Percentiles rank a stretch among this genome's conserved stretches.
These are phyloP conservation scores for Zygnema cylindricum DNA, from an alignment of 139 green algal genomes.

Conservation along the genomic window DNA sequence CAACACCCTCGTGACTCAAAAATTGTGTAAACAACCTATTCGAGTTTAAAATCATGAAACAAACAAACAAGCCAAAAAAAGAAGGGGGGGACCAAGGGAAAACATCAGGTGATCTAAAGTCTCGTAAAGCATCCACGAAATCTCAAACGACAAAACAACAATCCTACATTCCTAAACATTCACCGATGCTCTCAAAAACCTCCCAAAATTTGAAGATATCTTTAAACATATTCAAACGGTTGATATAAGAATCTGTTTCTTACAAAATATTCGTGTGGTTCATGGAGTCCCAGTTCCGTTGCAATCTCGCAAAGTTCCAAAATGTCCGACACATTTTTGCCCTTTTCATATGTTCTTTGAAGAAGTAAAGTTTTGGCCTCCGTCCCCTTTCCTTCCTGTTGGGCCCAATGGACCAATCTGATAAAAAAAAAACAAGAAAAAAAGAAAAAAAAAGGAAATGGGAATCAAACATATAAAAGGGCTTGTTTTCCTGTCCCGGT, in stretches of 20 bases:
- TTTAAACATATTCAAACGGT: neutral
- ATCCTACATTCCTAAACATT: too few species aligned
- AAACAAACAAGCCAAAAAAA: too few species aligned
- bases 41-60: too few species aligned
- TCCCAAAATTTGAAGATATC: neutral
- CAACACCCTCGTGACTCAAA: too few species aligned
- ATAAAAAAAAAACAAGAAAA: neutral
- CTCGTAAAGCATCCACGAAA: too few species aligned
- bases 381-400: conserved; percentile 18
- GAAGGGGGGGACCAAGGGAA: neutral
- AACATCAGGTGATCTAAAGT: neutral
- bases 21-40: too few species aligned
- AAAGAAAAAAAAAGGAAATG: neutral
- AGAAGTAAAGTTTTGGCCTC: conserved; percentile 50
- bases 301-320: conserved; percentile 7
- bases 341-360: conserved; percentile 54
- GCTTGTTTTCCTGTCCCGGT: too few species aligned
- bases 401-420: conserved; percentile 51
- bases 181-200: neutral
- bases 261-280: conserved; percentile 17
- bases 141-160: too few species aligned
- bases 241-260: neutral
- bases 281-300: conserved; percentile 34
- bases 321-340: conserved; percentile 47
- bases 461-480: too few species aligned